Percentiles rank a stretch among this genome's conserved stretches.
phyloP scores from a whole-genome alignment of 306 rosid species.

The Fragaria iinumae region DNA sequence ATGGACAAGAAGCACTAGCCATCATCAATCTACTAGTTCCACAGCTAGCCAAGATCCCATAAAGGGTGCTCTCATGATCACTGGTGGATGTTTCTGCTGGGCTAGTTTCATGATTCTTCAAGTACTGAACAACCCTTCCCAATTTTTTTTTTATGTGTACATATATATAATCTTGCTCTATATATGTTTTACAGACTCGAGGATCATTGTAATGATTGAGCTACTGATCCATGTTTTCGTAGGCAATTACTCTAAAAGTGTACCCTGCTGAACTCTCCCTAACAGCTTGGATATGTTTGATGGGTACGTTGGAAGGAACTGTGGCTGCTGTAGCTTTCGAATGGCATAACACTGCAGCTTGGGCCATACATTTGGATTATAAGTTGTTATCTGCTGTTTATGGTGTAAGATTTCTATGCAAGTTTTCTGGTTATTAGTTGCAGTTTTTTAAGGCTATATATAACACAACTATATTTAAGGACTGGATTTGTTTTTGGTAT shows the following conservation, averaged over 20 bases:
- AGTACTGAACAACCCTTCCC: conserved; percentile 14
- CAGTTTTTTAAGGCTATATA: neutral
- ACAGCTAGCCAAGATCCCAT: conserved; percentile 31
- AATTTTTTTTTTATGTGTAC: neutral
- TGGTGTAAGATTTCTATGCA: conserved; percentile 31
- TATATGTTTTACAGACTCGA: neutral
- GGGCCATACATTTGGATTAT: conserved; percentile 43
- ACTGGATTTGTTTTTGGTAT: neutral
- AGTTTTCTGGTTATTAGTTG: neutral
- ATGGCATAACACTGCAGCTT: conserved; percentile 42
- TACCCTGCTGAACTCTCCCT: conserved; percentile 56
- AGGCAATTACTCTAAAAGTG: conserved; percentile 50
- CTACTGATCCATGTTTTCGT: neutral
- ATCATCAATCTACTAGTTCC: conserved; percentile 19
- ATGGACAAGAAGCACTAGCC: conserved; percentile 28
- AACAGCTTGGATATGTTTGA: conserved; percentile 47
- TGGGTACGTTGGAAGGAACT: conserved; percentile 34
- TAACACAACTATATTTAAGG: neutral
- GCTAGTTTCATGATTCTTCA: conserved; percentile 44
- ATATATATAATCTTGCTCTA: neutral
- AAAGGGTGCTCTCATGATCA: conserved; percentile 47
- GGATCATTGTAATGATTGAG: neutral
- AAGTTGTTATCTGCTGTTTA: conserved; percentile 39
- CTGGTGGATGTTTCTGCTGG: conserved; percentile 49
- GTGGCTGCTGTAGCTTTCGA: conserved; percentile 41